These are phyloP conservation scores for Xylaria castorea DNA, from an alignment of 495 filamentous ascomycete species.

Conservation along the genomic window DNA sequence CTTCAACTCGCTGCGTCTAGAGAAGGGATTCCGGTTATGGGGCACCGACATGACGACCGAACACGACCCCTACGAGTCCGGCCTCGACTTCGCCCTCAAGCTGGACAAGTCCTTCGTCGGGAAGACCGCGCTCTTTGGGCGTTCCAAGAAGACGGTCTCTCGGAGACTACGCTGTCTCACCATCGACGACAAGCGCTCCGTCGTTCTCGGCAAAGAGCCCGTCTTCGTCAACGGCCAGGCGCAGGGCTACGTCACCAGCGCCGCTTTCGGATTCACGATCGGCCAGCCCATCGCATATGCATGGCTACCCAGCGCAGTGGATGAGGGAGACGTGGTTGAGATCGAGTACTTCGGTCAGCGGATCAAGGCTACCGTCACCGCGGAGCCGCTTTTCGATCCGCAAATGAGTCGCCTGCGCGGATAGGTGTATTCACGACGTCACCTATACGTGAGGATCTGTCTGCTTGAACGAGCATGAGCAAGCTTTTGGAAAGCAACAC, in stretches of 20 bases:
- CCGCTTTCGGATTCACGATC: conserved; percentile 56
- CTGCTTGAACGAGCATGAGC: neutral
- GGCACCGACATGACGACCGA: conserved; percentile 57
- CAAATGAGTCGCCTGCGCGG: conserved; percentile 22
- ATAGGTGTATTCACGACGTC: neutral
- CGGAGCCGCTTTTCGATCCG: conserved; percentile 26
- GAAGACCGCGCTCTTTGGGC: conserved; percentile 39
- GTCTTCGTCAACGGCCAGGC: conserved; percentile 48
- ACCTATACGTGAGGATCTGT: neutral
- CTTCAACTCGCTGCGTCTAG: conserved; percentile 56
- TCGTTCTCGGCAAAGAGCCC: conserved; percentile 60
- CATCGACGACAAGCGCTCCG: conserved; percentile 52
- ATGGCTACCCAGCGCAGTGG: conserved; percentile 49
- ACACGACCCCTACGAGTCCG: conserved; percentile 58
- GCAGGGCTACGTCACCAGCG: conserved; percentile 57
- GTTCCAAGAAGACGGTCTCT: conserved; percentile 37
- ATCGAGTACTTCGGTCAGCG: conserved; percentile 57
- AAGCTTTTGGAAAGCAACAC: neutral
- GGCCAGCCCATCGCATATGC: conserved; percentile 55
- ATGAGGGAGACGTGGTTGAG: conserved; percentile 48
- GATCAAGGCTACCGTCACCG: conserved; percentile 50
- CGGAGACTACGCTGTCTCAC: conserved; percentile 45
- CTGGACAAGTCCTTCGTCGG: conserved; percentile 44
- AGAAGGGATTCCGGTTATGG: conserved; percentile 55
- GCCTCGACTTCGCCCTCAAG: conserved; percentile 46